phyloP scores from a whole-genome alignment of 192 early-diverging fungal species.

The Mortierella hygrophila region DNA sequence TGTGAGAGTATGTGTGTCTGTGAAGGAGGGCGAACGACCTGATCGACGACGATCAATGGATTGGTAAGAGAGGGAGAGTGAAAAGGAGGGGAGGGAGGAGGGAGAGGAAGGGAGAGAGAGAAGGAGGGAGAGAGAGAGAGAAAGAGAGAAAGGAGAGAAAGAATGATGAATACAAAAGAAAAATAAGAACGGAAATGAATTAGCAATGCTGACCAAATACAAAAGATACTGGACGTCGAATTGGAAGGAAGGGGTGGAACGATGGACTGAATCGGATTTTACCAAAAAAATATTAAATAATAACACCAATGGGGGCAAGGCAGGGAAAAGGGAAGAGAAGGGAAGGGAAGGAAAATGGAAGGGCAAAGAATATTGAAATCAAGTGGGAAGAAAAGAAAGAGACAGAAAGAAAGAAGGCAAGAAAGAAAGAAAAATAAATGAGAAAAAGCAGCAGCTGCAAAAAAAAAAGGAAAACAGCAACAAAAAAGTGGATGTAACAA shows the following conservation, averaged over 20 bases:
- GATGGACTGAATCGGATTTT: slow-evolving; percentile 17
- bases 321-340: slow-evolving; percentile 1
- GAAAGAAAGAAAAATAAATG: not conserved
- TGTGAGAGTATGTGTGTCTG: not conserved
- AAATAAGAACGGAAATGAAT: not conserved
- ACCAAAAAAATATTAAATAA: slow-evolving; percentile 43
- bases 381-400: not conserved
- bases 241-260: not conserved
- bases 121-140: not conserved
- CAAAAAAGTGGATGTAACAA: not conserved
- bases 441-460: not conserved
- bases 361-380: not conserved
- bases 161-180: not conserved
- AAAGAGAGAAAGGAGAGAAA: not conserved
- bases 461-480: not conserved
- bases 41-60: slow-evolving; percentile 1
- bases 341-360: not conserved
- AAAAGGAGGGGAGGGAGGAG: no score
- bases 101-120: not conserved
- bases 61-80: not conserved
- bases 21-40: not conserved
- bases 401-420: not conserved
- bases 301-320: slow-evolving; percentile 23
- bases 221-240: not conserved
- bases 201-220: not conserved